These are phyloP conservation scores for Leccinum subspadiceum DNA, from an alignment of 1,284 basidiomycete genomes.

Conservation along the genomic window DNA sequence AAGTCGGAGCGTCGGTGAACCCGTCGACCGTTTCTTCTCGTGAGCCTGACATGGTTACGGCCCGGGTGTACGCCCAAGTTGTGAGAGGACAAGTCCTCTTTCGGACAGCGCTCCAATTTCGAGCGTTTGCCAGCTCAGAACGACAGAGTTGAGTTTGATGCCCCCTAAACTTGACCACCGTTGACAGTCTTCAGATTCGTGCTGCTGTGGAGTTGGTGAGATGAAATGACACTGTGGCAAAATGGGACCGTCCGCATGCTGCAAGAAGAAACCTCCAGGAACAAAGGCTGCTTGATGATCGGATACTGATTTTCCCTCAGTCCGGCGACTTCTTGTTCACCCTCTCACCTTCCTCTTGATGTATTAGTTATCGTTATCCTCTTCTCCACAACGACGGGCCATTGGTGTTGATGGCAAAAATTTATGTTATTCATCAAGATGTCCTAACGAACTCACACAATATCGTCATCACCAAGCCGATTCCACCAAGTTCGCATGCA, in stretches of 20 bases:
- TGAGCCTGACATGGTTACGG: constrained; percentile 5
- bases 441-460: too few species aligned
- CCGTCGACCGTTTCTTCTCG: neutral
- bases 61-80: neutral
- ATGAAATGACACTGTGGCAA: too few species aligned
- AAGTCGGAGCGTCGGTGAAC: neutral
- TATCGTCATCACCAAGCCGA: too few species aligned
- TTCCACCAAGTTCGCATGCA: constrained; percentile 50
- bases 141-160: constrained; percentile 9
- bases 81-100: neutral
- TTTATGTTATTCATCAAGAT: neutral
- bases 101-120: neutral
- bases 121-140: neutral
- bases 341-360: neutral
- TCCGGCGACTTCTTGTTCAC: neutral
- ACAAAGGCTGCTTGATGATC: constrained; percentile 8
- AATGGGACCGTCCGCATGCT: neutral
- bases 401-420: neutral
- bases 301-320: neutral
- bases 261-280: neutral
- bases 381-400: neutral
- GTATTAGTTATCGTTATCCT: neutral
- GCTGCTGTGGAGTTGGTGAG: neutral
- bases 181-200: neutral
- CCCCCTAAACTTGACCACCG: neutral